phyloP scores from a whole-genome alignment of 108 stramenopile genomes.

The Cyclotella distinguenda region DNA sequence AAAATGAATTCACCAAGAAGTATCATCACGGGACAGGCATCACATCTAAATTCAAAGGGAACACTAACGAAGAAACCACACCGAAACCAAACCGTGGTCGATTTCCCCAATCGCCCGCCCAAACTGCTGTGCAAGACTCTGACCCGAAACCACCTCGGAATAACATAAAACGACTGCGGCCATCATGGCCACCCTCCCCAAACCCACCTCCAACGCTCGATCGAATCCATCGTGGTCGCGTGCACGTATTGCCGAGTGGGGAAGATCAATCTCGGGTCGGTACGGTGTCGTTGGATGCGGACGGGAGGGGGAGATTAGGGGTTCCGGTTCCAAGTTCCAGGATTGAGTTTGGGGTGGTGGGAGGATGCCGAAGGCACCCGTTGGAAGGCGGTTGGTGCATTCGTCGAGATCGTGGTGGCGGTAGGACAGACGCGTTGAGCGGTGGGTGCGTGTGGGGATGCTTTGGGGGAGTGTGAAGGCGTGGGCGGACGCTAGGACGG shows the following conservation, averaged over 20 bases:
- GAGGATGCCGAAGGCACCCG: constrained; percentile 9
- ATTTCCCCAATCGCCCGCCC: not conserved
- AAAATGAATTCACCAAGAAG: too few species aligned
- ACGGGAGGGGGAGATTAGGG: not conserved
- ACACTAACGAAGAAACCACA: too few species aligned
- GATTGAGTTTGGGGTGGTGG: not conserved
- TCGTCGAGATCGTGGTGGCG: not conserved
- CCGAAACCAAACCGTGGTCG: too few species aligned
- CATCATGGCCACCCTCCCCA: constrained; percentile 50
- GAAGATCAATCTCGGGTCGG: constrained; percentile 3
- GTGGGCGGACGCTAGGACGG: too few species aligned
- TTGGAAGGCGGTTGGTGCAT: not conserved
- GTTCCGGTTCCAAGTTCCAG: not conserved
- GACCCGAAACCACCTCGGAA: constrained; percentile 34
- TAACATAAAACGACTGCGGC: constrained; percentile 26
- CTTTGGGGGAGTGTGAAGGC: too few species aligned
- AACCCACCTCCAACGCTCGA: constrained; percentile 20
- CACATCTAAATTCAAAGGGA: too few species aligned
- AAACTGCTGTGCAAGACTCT: constrained; percentile 45
- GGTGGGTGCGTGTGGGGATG: not conserved
- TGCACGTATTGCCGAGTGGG: not conserved
- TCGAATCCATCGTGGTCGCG: not conserved
- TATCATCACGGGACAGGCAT: too few species aligned
- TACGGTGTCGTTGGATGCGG: not conserved
- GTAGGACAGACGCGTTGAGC: not conserved